These are phyloP conservation scores for Coniella lustricola DNA, from an alignment of 2,329 filamentous ascomycete genomes.

Conservation along the genomic window DNA sequence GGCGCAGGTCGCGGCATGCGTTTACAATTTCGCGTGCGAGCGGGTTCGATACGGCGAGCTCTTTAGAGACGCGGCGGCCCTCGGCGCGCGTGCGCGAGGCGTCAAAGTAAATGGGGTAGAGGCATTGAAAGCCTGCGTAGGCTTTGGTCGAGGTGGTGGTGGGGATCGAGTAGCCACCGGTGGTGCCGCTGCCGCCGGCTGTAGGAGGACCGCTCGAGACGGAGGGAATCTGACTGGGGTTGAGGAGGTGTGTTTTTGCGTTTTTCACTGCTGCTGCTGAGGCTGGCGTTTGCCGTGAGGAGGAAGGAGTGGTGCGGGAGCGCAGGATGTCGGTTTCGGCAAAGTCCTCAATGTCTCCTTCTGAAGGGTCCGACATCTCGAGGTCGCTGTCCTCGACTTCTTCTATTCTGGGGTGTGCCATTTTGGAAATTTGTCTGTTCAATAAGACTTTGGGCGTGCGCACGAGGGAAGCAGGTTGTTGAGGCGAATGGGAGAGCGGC, in stretches of 20 bases:
- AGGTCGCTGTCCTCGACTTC: conserved; percentile 79
- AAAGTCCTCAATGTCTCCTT: conserved; percentile 70
- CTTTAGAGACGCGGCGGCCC: conserved; percentile 68
- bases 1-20: conserved; percentile 67
- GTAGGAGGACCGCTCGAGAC: conserved; percentile 27
- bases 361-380: conserved; percentile 73
- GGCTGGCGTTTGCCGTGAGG: conserved; percentile 14
- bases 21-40: conserved; percentile 83
- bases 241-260: conserved; percentile 23
- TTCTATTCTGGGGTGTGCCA: conserved; percentile 87
- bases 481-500: neutral
- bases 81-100: conserved; percentile 63
- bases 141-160: conserved; percentile 36
- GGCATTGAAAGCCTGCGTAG: conserved; percentile 74
- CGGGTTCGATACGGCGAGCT: conserved; percentile 73
- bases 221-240: conserved; percentile 32
- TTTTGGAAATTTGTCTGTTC: conserved; percentile 30
- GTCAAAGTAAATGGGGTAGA: conserved; percentile 97
- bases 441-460: neutral
- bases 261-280: neutral
- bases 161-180: conserved; percentile 21
- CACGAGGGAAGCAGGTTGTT: too few relatives aligned
- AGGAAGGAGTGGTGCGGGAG: conserved; percentile 25
- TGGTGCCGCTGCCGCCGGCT: conserved; percentile 21
- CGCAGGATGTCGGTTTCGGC: conserved; percentile 50